A percentile compares a stretch with the other conserved stretches of the same genome.
These are phyloP conservation scores for Pseudogymnoascus sp. DNA, from an alignment of 2,329 filamentous ascomycete species.

Conservation along the genomic window DNA sequence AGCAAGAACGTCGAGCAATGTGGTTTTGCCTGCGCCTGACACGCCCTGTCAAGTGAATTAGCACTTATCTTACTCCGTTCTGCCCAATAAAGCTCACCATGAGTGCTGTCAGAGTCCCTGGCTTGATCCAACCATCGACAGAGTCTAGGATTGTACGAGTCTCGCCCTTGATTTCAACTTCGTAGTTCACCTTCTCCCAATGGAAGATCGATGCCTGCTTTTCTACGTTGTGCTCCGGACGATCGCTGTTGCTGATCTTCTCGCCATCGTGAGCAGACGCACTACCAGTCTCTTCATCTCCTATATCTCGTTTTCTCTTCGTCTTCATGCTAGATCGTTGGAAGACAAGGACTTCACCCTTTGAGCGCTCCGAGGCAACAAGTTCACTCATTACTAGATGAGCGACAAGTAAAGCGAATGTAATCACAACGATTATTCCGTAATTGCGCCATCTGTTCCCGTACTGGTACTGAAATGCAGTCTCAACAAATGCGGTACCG, in stretches of 20 bases:
- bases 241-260: background rate
- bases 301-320: background rate
- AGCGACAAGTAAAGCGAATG: constrained; percentile 30
- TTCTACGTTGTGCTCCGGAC: constrained; percentile 19
- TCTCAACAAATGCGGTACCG: constrained; percentile 47
- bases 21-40: constrained; percentile 75
- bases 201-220: constrained; percentile 57
- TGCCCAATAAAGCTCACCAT: constrained; percentile 35
- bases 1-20: constrained; percentile 74
- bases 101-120: constrained; percentile 57
- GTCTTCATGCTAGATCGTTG: constrained; percentile 30
- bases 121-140: constrained; percentile 73
- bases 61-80: background rate
- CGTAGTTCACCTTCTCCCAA: constrained; percentile 63
- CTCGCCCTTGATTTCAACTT: constrained; percentile 50
- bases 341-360: constrained; percentile 41
- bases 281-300: constrained; percentile 10
- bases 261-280: constrained; percentile 4
- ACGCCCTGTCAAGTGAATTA: constrained; percentile 14
- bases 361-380: constrained; percentile 37
- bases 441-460: constrained; percentile 50
- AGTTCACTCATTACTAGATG: constrained; percentile 35
- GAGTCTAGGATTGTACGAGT: constrained; percentile 66
- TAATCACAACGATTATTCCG: constrained; percentile 34
- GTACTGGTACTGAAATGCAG: constrained; percentile 43